Evolutionary conservation across 2,329 filamentous ascomycete genomes (phyloP), one percentile per base, ranked within the genome.

Genomic region (Geosmithia morbida): DNA sequence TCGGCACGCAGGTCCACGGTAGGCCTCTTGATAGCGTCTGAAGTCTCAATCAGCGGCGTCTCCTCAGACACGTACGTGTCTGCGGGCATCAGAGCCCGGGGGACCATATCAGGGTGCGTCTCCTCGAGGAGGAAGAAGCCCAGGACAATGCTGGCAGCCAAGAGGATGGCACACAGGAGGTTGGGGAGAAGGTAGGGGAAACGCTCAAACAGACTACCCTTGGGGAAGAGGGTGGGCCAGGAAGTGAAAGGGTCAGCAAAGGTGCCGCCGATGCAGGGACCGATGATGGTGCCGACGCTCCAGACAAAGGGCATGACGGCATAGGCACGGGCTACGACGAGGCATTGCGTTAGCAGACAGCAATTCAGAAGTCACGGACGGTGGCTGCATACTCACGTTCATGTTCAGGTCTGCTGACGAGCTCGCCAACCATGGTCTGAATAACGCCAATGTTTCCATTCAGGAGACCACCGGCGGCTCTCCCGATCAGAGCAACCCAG

Each of bases 241-340:
- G 80, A 80, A 37, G 77, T 68, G 51, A 81, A 75, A 22, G 90
- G 89, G 53, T 87, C 81, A 50, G 88, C 85, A 60, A 95, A 87
- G 48, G 83, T 78, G 33, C 90, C 90, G 50, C 90, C 90, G 53
- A 96, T 87, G 6, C 84, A 85, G 51, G 89, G 85, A 0, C 89
- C 89, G 47, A 94, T 73, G 52, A 95, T 94, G 10, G 87, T 94
- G 20, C 89, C 89, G 46, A 95, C 81, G 44, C 77, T 83, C 88
- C 89, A 96, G 7, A 95, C 84, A 58, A 95, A 95, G 1, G 89
- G 89, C 87, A 96, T 94, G 43, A 95, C 78, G 2, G 87, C 81
- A 61, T 89, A 95, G 26, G 89, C 89, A 51, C 83, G 79, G 49
- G 87, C 84, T 87, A 55, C 51, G 3, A 33, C 46, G 41, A 44